Evolutionary conservation across 2,329 filamentous ascomycete genomes (phyloP).

Genomic region (Tolypocladium tropicale): DNA sequence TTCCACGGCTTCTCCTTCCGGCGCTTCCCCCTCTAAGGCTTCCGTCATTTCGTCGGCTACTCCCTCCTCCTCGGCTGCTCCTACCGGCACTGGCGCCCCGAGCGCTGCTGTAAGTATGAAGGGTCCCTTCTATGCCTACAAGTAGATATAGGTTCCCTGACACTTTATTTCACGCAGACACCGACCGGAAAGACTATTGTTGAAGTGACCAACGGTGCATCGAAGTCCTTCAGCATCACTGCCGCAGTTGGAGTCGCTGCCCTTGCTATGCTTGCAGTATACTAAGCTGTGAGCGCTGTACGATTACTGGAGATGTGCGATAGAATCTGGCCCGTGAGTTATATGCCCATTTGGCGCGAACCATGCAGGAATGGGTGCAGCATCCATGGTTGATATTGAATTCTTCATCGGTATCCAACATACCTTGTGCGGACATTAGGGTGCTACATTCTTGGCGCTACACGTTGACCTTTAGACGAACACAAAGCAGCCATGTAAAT

Average conservation of each 20-base stretch:
- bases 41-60: background rate
- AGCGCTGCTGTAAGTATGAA: background rate
- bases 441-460: no score
- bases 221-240: background rate
- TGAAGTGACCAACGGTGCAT: background rate
- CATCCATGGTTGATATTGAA: background rate
- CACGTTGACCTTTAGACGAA: no score
- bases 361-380: background rate
- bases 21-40: no score
- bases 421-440: no score
- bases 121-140: background rate
- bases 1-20: background rate
- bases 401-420: background rate
- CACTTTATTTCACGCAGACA: background rate
- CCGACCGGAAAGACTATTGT: background rate
- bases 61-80: background rate
- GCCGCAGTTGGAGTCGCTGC: background rate
- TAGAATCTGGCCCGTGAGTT: background rate
- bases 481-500: no score
- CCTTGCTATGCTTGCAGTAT: background rate
- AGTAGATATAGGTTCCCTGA: background rate
- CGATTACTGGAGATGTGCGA: background rate
- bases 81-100: background rate
- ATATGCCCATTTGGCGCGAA: background rate
- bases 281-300: background rate